Base-by-base conservation (phyloP, 495 filamentous ascomycete genomes). In the Penicillium pancosmium region DNA sequence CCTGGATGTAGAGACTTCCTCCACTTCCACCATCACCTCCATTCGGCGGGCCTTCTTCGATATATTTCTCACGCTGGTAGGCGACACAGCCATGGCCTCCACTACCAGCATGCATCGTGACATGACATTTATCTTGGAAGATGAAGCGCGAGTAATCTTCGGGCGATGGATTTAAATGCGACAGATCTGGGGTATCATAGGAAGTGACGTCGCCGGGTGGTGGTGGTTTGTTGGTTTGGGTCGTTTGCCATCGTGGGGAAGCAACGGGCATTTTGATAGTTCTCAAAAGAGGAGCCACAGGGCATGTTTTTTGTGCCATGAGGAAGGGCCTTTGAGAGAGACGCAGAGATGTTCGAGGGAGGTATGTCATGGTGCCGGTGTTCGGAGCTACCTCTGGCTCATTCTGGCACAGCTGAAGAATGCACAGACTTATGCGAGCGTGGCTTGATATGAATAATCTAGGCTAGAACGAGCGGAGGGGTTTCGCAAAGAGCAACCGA, bases 41-140 rank as follows among this genome's bases (percentile, higher is more conserved):
- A 72, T 98, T 97, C n/a, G 94, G 80, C n/a, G 93, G 93, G 0
- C 94, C 94, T 54, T 91, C 82, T 48, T 86, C 82, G 21, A 97
- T 79, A 71, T 85, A 98, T 57, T 92, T 92, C 64, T 98, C 94
- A 2, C 92, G 86, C 38, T 95, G 78, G 70, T 95, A 98, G 0
- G 94, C 93, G 51, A 97, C 88, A 68, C 94, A 98, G 51, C 94
- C 94, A 63, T 96, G 82, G 0, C 94, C 94, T 15, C 94, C 94
- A 23, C 80, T 63, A 5, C 94, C 94, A 8, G 93, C 86, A 56
- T 88, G 78, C 23, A 97, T 67, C 6, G 82, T 88, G 8, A 97
- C 69, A 35, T 84, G 82, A 54, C 92, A 92, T 67, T 90, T 88
- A 72, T 98, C 94, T 60, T 90, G 84, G 66, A 98, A 98, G 33